Percentiles rank a stretch among this genome's conserved stretches.
Evolutionary conservation across 2,329 filamentous ascomycete species (phyloP).

Genomic region (Colletotrichum destructivum): DNA sequence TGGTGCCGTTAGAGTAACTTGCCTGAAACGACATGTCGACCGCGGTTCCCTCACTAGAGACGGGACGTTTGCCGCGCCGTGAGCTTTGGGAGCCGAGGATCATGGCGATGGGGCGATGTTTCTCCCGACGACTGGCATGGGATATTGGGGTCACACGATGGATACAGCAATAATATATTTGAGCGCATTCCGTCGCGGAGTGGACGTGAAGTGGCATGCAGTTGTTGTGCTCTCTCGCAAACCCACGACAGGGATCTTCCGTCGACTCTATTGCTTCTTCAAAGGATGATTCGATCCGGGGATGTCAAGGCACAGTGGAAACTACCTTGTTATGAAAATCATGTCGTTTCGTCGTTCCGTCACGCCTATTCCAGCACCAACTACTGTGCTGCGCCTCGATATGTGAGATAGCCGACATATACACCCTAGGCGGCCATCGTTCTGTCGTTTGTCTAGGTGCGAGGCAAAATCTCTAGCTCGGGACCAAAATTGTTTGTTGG

Average conservation of each 20-base stretch:
- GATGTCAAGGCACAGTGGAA: neutral
- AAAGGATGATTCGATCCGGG: neutral
- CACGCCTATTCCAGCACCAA: neutral
- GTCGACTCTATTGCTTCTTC: too few relatives aligned
- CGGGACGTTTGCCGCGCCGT: neutral
- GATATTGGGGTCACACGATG: neutral
- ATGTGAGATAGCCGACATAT: neutral
- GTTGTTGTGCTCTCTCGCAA: neutral
- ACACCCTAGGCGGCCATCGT: neutral
- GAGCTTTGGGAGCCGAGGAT: neutral
- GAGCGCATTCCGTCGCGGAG: neutral
- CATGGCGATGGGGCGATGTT: neutral
- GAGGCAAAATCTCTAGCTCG: neutral
- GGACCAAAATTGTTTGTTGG: neutral
- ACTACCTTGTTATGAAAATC: neutral
- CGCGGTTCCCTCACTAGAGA: slow-evolving; percentile 15
- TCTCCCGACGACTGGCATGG: neutral
- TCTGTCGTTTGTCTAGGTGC: neutral
- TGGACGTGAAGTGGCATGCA: neutral
- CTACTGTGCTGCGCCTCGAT: neutral
- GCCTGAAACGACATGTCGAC: slow-evolving; percentile 32
- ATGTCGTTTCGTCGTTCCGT: neutral
- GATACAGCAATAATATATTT: neutral
- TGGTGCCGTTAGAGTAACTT: slow-evolving; percentile 15
- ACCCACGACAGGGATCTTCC: neutral